Base-by-base conservation (phyloP, 139 green algal genomes). In the Deuterostichococcus epilithicus region DNA sequence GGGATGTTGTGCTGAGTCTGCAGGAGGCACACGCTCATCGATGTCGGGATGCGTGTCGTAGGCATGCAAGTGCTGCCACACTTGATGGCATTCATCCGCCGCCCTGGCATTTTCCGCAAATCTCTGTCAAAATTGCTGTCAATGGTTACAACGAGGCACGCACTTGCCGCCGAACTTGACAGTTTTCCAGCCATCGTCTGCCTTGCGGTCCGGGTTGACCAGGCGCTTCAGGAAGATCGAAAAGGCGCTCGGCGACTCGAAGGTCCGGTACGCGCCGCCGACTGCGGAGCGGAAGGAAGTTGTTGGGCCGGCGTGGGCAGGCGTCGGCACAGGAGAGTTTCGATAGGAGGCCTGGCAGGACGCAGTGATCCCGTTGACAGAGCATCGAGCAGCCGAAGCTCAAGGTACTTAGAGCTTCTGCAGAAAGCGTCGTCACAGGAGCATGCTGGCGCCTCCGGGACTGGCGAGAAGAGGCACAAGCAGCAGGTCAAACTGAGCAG, bases 181-280 rank as follows among this genome's bases (percentile, higher is more conserved):
- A 0, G 86, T 91, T 78, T 95, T 95, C 93, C 92, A 97, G 28
- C 92, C 93, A 66, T 97, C 93, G 75, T 97, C 91, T 20, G 91
- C 91, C 73, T 39, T 71, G 36, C 92, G 83, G 1, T 82, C 77
- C 1, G 92, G 92, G 80, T 93, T 95, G 28, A 94, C 80, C 30
- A 93, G 80, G 22, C 92, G 84, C 80, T 97, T 97, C 1, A 97
- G 60, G 77, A 84, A 90, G 78, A 97, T 94, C 69, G 84, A 92
- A 77, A 96, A 97, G 42, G 92, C 89, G 33, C 84, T 91, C 5
- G 92, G 92, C 0, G 82, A 91, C 72, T 97, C 92, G 81, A 93
- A 96, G 3, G 36, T 73, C 45, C 86, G 36, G 58, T 74, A 30
- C 35, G 77, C 35, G 36, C 84, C 86, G 23, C 33, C 47, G 35